Conservation (phyloP, 768 basidiomycete genomes). For the Cubamyces lactineus region DNA sequence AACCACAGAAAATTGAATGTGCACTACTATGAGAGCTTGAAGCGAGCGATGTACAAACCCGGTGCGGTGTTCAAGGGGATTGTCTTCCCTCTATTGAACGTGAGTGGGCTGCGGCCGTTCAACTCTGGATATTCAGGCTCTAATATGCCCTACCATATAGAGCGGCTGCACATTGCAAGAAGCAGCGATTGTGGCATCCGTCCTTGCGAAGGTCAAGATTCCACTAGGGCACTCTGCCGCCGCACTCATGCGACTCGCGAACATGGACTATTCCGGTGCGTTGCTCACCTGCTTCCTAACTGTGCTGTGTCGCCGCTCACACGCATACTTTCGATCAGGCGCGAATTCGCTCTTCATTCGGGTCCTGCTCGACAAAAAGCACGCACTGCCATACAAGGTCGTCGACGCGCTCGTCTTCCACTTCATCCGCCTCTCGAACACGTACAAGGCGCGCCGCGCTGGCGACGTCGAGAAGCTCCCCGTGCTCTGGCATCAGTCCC, state of each 20-base stretch:
- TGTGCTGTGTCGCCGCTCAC: not conserved
- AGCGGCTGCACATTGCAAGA: slow-evolving; percentile 90
- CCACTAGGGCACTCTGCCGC: slow-evolving; percentile 98
- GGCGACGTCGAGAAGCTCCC: slow-evolving; percentile 83
- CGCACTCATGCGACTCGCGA: slow-evolving; percentile 88
- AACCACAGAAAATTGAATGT: slow-evolving; percentile 85
- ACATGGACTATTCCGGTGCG: slow-evolving; percentile 94
- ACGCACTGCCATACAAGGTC: slow-evolving; percentile 96
- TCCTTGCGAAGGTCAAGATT: slow-evolving; percentile 87
- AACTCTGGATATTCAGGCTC: not conserved
- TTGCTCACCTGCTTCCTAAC: not conserved
- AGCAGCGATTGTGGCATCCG: slow-evolving; percentile 91
- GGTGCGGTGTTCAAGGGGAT: slow-evolving; percentile 99
- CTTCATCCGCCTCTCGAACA: slow-evolving; percentile 94
- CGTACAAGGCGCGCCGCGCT: slow-evolving; percentile 71
- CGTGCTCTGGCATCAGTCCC: slow-evolving; percentile 98
- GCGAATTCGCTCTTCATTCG: slow-evolving; percentile 97
- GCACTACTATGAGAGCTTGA: slow-evolving; percentile 93
- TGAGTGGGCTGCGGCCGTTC: slow-evolving; percentile 40
- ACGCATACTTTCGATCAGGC: slow-evolving; percentile 43
- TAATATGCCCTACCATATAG: slow-evolving; percentile 37
- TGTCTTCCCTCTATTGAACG: slow-evolving; percentile 93
- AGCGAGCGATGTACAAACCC: slow-evolving; percentile 92
- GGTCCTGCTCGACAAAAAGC: slow-evolving; percentile 95
- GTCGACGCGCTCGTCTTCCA: slow-evolving; percentile 97